Evolutionary conservation across 2,329 filamentous ascomycete genomes (phyloP).

Genomic region (Trichoderma citrinoviride): DNA sequence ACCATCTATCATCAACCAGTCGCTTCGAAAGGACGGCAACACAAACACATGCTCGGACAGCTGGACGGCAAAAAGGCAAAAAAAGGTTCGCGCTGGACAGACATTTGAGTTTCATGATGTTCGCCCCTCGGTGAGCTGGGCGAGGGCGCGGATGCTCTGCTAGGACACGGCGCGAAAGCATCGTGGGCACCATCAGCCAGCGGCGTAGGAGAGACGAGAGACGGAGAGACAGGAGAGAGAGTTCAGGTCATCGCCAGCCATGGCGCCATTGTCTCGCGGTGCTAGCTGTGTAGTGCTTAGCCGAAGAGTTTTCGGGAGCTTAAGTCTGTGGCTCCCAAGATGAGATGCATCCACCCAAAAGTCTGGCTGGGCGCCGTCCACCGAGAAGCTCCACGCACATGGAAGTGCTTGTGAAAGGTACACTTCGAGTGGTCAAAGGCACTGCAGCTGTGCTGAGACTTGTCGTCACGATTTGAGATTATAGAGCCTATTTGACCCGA

Average conservation of each 20-base stretch:
- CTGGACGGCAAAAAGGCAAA: too few species aligned
- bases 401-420: too few species aligned
- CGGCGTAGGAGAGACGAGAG: background rate
- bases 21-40: background rate
- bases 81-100: too few species aligned
- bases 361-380: background rate
- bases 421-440: too few species aligned
- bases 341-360: slow-evolving; percentile 10
- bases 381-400: background rate
- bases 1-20: background rate
- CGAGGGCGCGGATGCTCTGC: background rate
- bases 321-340: slow-evolving; percentile 14
- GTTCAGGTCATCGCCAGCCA: background rate
- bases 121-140: background rate
- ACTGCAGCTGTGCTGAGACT: background rate
- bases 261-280: slow-evolving; percentile 5
- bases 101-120: slow-evolving; percentile 4
- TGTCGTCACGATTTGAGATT: too few species aligned
- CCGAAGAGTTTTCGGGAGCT: slow-evolving; percentile 18
- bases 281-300: slow-evolving; percentile 2
- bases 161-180: background rate
- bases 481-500: background rate
- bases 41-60: background rate
- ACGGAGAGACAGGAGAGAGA: background rate
- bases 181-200: background rate